These are phyloP conservation scores for Phytophthora pisi DNA, from an alignment of 352 stramenopile species.

Conservation along the genomic window DNA sequence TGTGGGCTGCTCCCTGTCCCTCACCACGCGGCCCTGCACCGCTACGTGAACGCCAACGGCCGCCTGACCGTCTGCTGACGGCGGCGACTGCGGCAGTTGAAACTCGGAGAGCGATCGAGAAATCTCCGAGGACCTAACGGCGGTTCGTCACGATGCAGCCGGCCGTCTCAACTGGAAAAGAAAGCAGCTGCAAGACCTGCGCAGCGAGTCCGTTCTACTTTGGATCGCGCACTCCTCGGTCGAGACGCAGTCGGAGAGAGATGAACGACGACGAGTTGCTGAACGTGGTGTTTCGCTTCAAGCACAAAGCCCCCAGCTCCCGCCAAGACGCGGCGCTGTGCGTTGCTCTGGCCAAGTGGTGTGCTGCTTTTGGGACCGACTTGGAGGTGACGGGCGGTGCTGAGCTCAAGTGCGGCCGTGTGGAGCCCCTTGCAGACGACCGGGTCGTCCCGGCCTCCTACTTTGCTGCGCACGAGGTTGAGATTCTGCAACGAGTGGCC, in stretches of 20 bases:
- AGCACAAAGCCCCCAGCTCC: constrained; percentile 41
- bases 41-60: background rate
- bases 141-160: background rate
- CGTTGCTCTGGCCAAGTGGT: constrained; percentile 17
- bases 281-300: constrained; percentile 51
- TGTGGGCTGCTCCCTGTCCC: no score
- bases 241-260: background rate
- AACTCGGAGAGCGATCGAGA: background rate
- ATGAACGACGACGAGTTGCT: constrained; percentile 21
- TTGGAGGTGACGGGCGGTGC: constrained; percentile 14
- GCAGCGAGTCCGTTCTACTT: background rate
- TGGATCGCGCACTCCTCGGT: background rate
- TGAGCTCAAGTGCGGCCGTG: constrained; percentile 13
- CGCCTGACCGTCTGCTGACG: background rate
- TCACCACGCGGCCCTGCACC: no score
- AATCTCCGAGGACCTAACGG: background rate
- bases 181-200: no score
- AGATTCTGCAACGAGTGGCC: constrained; percentile 23
- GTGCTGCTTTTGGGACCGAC: constrained; percentile 27
- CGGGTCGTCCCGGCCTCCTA: constrained; percentile 22
- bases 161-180: background rate
- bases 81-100: background rate
- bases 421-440: constrained; percentile 32
- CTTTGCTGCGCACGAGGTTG: constrained; percentile 38
- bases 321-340: constrained; percentile 36